Evolutionary conservation across 2,329 filamentous ascomycete species (phyloP), one percentile per base, ranked within the genome.

Genomic region (Neonectria ditissima): DNA sequence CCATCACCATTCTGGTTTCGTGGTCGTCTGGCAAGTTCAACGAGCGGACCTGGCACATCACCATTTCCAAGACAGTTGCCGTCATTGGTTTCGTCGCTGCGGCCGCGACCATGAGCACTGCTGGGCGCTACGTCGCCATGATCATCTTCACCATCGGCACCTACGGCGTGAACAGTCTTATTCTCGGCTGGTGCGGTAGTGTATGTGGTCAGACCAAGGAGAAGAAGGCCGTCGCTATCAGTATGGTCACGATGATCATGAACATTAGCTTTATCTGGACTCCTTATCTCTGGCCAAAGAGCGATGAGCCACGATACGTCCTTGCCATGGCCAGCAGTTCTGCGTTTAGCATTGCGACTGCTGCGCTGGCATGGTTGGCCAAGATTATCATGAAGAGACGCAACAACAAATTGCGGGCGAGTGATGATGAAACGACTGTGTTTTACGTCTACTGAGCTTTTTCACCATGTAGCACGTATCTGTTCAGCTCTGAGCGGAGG

Each of bases 11-110:
- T 8, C 30, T 69, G 1, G 70, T 73, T 2, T 70, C 72, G 0
- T 77, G 70, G 75, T 81, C 76, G 10, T 83, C 82, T 0, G 85
- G 82, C 0, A 77, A 76, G 3, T 78, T 80, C 68, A 81, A 84
- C 58, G 82, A 84, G 63, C 77, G 81, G 18, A 83, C 81, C 0
- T 83, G 79, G 80, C 83, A 84, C 58, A 82, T 83, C 48, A 82
- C 81, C 1, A 70, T 76, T 7, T 79, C 79, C 8, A 83, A 83
- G 59, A 43, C 75, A 2, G 68, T 81, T 4, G 82, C 81, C 0
- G 76, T 83, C 2, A 26, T 68, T 2, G 71, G 71, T 1, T 73
- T 73, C 20, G 65, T 47, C 1, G 64, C 57, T 24, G 73, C 60
- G 44, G 77, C 59, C 26, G 74, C 60, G 53, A 80, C 64, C 41